Percentiles rank a stretch among this genome's conserved stretches.
Conservation (phyloP, 352 stramenopile genomes). For the Phytopythium ostracodes region DNA sequence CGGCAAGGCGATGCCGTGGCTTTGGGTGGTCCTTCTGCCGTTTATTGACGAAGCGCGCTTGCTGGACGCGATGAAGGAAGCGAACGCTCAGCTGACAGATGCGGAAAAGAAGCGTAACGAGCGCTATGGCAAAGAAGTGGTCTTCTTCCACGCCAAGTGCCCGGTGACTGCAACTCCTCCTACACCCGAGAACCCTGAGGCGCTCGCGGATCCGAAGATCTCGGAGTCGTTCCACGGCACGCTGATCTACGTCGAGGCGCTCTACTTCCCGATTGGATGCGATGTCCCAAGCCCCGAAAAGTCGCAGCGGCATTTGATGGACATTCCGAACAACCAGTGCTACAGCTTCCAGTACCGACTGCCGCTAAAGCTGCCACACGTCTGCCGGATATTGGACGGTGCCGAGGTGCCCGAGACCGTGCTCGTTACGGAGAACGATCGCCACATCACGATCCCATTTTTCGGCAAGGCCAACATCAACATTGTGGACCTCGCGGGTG, state of each 20-base stretch:
- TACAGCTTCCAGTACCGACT: constrained; percentile 80
- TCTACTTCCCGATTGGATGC: constrained; percentile 71
- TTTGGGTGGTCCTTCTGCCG: constrained; percentile 97
- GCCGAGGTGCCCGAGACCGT: constrained; percentile 32
- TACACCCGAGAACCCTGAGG: constrained; percentile 37
- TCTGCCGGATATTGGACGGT: constrained; percentile 56
- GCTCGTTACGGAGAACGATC: constrained; percentile 57
- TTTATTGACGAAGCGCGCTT: constrained; percentile 98
- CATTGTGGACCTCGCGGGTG: constrained; percentile 76
- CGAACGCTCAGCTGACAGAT: constrained; percentile 61
- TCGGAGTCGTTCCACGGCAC: constrained; percentile 68
- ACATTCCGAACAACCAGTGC: constrained; percentile 86
- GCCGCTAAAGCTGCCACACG: constrained; percentile 42
- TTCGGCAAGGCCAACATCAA: constrained; percentile 84
- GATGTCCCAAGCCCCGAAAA: constrained; percentile 78
- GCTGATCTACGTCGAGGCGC: constrained; percentile 63
- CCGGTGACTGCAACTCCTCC: constrained; percentile 38
- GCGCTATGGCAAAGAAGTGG: constrained; percentile 75
- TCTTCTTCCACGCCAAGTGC: constrained; percentile 79
- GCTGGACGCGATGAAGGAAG: constrained; percentile 81
- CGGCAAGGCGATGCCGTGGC: constrained; percentile 98
- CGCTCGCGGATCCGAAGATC: constrained; percentile 37
- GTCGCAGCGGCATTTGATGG: constrained; percentile 55
- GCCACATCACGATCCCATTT: constrained; percentile 71
- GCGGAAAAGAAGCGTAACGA: constrained; percentile 83